A percentile compares a stretch with the other conserved stretches of the same genome.
These are phyloP conservation scores for Colletotrichum melonis DNA, from an alignment of 2,329 filamentous ascomycete genomes.

Conservation along the genomic window DNA sequence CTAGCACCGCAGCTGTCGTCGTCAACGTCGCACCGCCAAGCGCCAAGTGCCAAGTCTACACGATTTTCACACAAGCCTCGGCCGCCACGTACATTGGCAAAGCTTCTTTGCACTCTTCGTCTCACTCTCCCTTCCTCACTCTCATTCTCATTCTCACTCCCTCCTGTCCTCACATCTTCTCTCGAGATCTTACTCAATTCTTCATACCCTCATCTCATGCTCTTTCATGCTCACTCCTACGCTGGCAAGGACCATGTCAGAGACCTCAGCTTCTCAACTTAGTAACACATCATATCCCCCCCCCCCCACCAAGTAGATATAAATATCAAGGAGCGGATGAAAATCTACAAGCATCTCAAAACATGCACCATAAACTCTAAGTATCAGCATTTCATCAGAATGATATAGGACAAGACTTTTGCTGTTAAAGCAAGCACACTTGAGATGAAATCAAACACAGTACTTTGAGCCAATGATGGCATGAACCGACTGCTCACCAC, in stretches of 20 bases:
- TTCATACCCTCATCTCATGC: too few species aligned
- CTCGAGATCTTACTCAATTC: too few species aligned
- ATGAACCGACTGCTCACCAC: neutral
- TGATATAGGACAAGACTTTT: neutral
- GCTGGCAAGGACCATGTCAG: neutral
- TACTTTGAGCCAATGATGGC: neutral
- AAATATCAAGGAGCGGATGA: neutral
- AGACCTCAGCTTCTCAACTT: neutral
- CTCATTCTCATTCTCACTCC: neutral
- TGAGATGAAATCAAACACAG: neutral
- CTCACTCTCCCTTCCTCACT: neutral
- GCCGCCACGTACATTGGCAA: constrained; percentile 34
- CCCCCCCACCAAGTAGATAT: neutral
- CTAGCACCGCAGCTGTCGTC: neutral
- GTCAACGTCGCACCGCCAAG: neutral
- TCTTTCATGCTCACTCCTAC: neutral
- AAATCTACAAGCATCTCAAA: neutral
- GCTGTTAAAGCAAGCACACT: neutral
- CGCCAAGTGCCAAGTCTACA: constrained; percentile 28
- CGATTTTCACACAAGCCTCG: constrained; percentile 20
- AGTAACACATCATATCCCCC: neutral
- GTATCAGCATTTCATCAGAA: neutral
- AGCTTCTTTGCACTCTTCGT: constrained; percentile 34
- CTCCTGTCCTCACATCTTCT: neutral
- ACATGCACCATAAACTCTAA: neutral